A percentile compares a stretch with the other conserved stretches of the same genome.
These are phyloP conservation scores for Hygrophorus russula DNA, from an alignment of 768 basidiomycete species.

Conservation along the genomic window DNA sequence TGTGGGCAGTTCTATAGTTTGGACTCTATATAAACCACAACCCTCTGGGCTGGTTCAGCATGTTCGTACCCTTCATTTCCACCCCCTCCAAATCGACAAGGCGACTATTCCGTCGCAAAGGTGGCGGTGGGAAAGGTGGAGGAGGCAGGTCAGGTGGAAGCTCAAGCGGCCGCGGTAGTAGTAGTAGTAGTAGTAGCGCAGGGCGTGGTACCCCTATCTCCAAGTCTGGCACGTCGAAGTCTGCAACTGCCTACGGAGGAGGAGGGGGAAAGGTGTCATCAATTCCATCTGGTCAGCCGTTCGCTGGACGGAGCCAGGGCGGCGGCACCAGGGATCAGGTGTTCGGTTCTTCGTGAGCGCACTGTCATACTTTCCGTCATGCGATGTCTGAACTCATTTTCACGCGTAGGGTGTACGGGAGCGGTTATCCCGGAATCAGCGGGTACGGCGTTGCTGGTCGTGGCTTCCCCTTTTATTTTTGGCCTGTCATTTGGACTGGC, in stretches of 20 bases:
- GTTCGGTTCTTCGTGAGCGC: slow-evolving; percentile 30
- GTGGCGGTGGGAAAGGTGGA: slow-evolving; percentile 14
- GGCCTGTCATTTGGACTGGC: slow-evolving; percentile 42
- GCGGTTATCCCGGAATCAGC: slow-evolving; percentile 45
- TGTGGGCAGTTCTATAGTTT: too few relatives aligned
- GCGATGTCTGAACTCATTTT: slow-evolving; percentile 5
- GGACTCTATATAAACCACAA: too few relatives aligned
- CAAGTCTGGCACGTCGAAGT: slow-evolving; percentile 11
- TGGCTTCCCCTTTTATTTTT: slow-evolving; percentile 53
- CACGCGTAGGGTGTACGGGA: slow-evolving; percentile 39
- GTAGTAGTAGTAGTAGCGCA: slow-evolving; percentile 10
- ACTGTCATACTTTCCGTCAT: not conserved
- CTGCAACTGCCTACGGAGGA: slow-evolving; percentile 15
- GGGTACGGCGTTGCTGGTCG: slow-evolving; percentile 35
- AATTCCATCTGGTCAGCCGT: slow-evolving; percentile 33
- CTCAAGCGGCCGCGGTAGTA: slow-evolving; percentile 8
- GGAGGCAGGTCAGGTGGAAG: slow-evolving; percentile 16
- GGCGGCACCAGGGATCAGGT: slow-evolving; percentile 37
- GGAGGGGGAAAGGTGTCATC: slow-evolving; percentile 20
- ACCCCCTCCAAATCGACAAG: slow-evolving; percentile 4
- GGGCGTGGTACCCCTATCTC: slow-evolving; percentile 2
- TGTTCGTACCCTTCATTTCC: slow-evolving; percentile 3
- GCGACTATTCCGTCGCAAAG: slow-evolving; percentile 4
- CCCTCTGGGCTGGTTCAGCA: too few relatives aligned
- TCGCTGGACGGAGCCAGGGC: slow-evolving; percentile 38